Base-by-base conservation (phyloP, 257 asterid species). In the Gentiana macrophylla region DNA sequence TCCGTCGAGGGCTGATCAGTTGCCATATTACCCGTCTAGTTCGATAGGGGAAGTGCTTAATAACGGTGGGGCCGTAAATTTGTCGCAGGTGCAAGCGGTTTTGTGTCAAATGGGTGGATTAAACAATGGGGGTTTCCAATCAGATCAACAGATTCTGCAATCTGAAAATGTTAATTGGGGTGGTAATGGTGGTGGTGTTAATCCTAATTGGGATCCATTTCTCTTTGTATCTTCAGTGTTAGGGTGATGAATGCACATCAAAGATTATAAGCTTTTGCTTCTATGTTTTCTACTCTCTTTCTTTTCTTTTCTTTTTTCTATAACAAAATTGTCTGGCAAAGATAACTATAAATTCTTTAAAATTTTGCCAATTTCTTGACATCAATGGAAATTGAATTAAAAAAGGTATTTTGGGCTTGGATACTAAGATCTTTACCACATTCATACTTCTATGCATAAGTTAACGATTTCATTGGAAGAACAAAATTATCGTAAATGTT, bases 181-280 rank as follows among this genome's bases (percentile, higher is more conserved):
- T 41, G 46, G 46, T 41, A 65, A 74, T 65, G 65, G 57, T 46
- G 56, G 47, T 50, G 67, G 76, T 65, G 72, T 62, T 37, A 67
- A 47, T 71, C 59, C 73, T 55, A 63, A 61, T 8, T 82, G 84
- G 92, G 95, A 79, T 36, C 79, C 95, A 55, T 80, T 74, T 70
- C 87, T 72, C 55, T 74, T 67, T 61, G 76, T 78, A 49, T 77
- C 78, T 38, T 78, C 82, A 10, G 79, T 76, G 12, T 67, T 82
- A 11, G 83, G 78, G 32, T 67, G 65, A 15, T 8, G 12, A 11
- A n/a, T 24, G 34, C 13, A 55, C 5, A 52, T 0, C 3, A 37
- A 60, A 35, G 36, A 5, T 3, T 0, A 13, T 2, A 13, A 38
- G 51, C 44, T 53, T 37, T 24, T 49, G 49, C 32, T 49, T 35